These are phyloP conservation scores for Fistulifera solaris DNA, from an alignment of 108 stramenopile species.

Conservation along the genomic window DNA sequence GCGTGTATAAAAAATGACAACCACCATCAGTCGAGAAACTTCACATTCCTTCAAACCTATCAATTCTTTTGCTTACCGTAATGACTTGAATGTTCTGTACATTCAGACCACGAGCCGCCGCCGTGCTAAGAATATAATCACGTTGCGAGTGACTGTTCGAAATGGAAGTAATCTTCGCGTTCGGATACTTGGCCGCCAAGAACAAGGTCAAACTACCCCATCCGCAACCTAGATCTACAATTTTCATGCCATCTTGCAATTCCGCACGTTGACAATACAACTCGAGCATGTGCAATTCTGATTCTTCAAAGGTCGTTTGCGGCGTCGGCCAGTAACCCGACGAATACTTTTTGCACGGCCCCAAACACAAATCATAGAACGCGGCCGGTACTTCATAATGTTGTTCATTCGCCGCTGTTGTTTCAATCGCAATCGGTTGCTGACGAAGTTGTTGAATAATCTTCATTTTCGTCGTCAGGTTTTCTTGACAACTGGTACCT, in stretches of 20 bases:
- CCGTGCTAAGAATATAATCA: constrained; percentile 77
- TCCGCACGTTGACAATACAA: constrained; percentile 78
- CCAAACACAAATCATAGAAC: constrained; percentile 84
- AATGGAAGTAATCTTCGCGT: constrained; percentile 66
- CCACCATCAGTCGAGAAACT: too few relatives aligned
- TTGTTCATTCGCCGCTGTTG: constrained; percentile 87
- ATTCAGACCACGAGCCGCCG: constrained; percentile 66
- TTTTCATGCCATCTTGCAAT: constrained; percentile 80
- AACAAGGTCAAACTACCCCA: constrained; percentile 94
- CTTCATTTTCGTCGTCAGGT: constrained; percentile 34
- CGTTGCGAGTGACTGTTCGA: constrained; percentile 82
- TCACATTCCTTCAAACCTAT: too few relatives aligned
- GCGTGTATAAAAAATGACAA: too few relatives aligned
- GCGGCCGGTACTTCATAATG: constrained; percentile 96
- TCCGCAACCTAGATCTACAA: constrained; percentile 73
- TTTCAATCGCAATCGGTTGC: constrained; percentile 83
- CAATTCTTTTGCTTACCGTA: constrained; percentile 25
- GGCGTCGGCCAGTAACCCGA: constrained; percentile 59
- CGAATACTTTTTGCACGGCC: constrained; percentile 90
- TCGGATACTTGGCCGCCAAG: constrained; percentile 43
- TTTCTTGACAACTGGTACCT: constrained; percentile 20
- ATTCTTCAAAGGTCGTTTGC: constrained; percentile 50
- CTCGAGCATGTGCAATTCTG: constrained; percentile 83
- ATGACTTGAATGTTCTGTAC: constrained; percentile 74
- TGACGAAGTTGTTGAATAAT: constrained; percentile 42